A percentile compares a stretch with the other conserved stretches of the same genome.
phyloP scores from a whole-genome alignment of 2,329 filamentous ascomycete species.

The Akanthomyces lecanii region DNA sequence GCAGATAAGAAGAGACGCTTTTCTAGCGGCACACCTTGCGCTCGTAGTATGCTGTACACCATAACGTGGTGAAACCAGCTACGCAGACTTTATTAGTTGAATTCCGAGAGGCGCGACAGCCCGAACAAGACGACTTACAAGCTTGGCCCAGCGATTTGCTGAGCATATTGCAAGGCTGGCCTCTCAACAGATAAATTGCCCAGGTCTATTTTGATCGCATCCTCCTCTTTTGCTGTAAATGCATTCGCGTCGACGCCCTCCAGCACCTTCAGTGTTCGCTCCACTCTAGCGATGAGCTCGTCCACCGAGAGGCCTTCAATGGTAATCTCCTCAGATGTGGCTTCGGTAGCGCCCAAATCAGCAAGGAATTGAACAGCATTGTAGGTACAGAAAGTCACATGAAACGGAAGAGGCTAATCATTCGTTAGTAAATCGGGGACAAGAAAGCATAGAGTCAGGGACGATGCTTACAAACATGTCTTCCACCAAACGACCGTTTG shows the following conservation, averaged over 20 bases:
- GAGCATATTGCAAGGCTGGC: neutral
- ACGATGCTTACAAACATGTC: neutral
- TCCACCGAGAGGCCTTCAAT: neutral
- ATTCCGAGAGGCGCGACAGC: neutral
- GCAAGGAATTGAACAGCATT: conserved; percentile 3
- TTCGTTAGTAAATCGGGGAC: neutral
- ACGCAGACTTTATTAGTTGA: neutral
- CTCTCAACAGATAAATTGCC: neutral
- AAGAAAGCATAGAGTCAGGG: neutral
- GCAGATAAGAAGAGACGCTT: neutral
- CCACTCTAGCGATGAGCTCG: neutral
- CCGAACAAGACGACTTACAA: neutral
- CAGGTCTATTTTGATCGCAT: neutral
- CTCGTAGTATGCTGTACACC: neutral
- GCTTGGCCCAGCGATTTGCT: neutral
- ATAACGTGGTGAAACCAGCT: conserved; percentile 11
- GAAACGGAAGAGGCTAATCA: neutral
- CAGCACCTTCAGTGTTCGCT: neutral
- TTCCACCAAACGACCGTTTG: neutral
- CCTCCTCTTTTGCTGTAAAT: neutral
- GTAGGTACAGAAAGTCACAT: conserved; percentile 5
- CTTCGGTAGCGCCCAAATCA: neutral
- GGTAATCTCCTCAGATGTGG: neutral
- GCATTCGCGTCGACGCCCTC: neutral
- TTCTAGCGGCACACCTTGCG: conserved; percentile 2